These are phyloP conservation scores for Gaeumannomyces sp. DNA, from an alignment of 2,329 filamentous ascomycete species.

Conservation along the genomic window DNA sequence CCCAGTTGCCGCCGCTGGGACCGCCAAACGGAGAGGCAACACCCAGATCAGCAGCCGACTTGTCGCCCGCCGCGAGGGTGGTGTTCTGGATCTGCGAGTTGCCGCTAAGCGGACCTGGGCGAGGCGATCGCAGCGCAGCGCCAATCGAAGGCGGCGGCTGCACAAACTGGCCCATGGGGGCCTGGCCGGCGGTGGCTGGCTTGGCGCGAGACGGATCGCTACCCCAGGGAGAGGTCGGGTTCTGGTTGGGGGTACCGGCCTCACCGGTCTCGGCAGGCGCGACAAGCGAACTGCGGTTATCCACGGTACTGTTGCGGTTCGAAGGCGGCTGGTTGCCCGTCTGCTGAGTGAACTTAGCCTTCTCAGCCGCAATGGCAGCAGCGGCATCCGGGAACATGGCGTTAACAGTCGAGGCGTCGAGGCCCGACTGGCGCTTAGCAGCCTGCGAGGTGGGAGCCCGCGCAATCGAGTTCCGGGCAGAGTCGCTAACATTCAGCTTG, in stretches of 20 bases:
- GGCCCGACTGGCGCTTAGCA: constrained; percentile 87
- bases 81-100: constrained; percentile 75
- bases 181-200: constrained; percentile 70
- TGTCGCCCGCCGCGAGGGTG: constrained; percentile 68
- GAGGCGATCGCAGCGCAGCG: constrained; percentile 66
- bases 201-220: constrained; percentile 60
- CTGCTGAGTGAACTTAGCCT: constrained; percentile 94
- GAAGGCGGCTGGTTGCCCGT: constrained; percentile 85
- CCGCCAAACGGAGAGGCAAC: constrained; percentile 78
- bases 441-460: constrained; percentile 73
- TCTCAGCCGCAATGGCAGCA: constrained; percentile 96
- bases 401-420: constrained; percentile 90
- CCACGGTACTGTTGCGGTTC: constrained; percentile 85
- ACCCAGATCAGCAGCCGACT: constrained; percentile 64
- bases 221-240: constrained; percentile 76
- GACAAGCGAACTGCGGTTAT: constrained; percentile 67
- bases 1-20: constrained; percentile 76
- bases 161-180: constrained; percentile 90
- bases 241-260: constrained; percentile 34
- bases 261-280: constrained; percentile 43
- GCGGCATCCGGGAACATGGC: constrained; percentile 99
- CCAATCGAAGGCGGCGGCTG: constrained; percentile 63
- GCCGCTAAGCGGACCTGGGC: constrained; percentile 59
- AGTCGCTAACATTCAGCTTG: constrained; percentile 75
- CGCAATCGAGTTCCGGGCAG: constrained; percentile 77